Conservation (phyloP, 1,284 basidiomycete species). For the Tranzscheliella williamsii region DNA sequence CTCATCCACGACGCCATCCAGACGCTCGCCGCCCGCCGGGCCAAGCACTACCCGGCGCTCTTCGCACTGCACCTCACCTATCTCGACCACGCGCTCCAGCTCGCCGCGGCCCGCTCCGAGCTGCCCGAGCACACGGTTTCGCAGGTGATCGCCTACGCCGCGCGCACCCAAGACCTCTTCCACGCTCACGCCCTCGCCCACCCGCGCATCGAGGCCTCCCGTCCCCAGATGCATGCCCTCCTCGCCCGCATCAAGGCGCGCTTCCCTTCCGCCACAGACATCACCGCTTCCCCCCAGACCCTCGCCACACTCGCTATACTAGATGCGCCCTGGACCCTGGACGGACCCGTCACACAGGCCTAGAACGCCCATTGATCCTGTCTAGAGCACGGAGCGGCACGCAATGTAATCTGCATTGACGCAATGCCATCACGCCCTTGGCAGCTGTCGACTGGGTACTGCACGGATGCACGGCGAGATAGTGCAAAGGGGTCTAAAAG, state of each 20-base stretch:
- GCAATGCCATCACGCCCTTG: too few species aligned
- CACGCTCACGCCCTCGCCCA: neutral
- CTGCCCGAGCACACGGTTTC: slow-evolving; percentile 1
- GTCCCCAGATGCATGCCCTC: neutral
- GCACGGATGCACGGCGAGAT: too few species aligned
- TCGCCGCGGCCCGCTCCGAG: neutral
- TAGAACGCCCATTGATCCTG: too few species aligned
- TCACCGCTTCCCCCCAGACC: too few species aligned
- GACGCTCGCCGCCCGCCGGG: neutral
- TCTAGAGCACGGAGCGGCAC: too few species aligned
- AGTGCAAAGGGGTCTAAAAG: slow-evolving; percentile 10
- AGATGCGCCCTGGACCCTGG: slow-evolving; percentile 27
- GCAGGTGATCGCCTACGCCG: slow-evolving; percentile 13
- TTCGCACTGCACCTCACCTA: slow-evolving; percentile 17
- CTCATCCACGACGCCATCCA: slow-evolving; percentile 22
- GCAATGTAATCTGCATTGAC: too few species aligned
- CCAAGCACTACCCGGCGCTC: neutral
- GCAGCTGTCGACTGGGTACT: too few species aligned
- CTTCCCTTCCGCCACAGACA: neutral
- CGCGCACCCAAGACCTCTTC: slow-evolving; percentile 14
- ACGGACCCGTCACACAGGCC: too few species aligned
- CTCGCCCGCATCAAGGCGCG: neutral
- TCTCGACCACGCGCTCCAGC: slow-evolving; percentile 6
- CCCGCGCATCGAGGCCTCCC: neutral
- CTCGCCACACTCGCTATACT: slow-evolving; percentile 10